phyloP scores from a whole-genome alignment of 169 alveolate genomes.

The Plasmodium fragile region DNA sequence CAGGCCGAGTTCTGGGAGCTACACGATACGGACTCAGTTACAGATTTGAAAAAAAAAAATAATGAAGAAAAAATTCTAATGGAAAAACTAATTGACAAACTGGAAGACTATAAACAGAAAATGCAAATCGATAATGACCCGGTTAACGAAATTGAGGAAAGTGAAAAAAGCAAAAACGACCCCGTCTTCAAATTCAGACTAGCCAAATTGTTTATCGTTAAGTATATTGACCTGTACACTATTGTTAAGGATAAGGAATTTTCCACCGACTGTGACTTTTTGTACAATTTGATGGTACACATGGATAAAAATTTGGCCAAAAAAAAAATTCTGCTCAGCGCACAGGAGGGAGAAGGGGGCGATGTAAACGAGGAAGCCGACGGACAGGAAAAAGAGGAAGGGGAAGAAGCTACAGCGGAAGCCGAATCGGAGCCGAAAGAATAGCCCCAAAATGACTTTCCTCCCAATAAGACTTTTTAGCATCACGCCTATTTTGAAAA shows the following conservation, averaged over 20 bases:
- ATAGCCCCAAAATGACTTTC: background rate
- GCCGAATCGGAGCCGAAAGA: background rate
- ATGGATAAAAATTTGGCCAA: conserved; percentile 50
- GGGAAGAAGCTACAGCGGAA: background rate
- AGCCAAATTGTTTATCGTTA: conserved; percentile 76
- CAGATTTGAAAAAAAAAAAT: background rate
- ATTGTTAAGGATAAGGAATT: conserved; percentile 40
- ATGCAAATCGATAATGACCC: conserved; percentile 86
- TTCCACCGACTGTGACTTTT: conserved; percentile 32
- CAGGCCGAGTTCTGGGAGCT: conserved; percentile 70
- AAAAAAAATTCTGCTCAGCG: background rate
- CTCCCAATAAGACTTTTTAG: background rate
- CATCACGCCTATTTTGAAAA: background rate
- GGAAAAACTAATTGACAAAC: conserved; percentile 76
- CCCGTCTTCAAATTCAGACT: conserved; percentile 83
- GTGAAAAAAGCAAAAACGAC: conserved; percentile 81
- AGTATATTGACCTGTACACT: conserved; percentile 78
- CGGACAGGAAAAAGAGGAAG: background rate
- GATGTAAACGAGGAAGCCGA: background rate
- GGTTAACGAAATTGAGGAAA: conserved; percentile 79
- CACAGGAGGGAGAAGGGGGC: background rate
- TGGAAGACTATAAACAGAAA: conserved; percentile 82
- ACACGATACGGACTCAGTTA: conserved; percentile 20
- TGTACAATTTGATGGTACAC: conserved; percentile 37
- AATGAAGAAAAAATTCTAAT: conserved; percentile 28